Evolutionary conservation across 75 land plant genomes (phyloP).

Genomic region (Cryptomeria japonica): DNA sequence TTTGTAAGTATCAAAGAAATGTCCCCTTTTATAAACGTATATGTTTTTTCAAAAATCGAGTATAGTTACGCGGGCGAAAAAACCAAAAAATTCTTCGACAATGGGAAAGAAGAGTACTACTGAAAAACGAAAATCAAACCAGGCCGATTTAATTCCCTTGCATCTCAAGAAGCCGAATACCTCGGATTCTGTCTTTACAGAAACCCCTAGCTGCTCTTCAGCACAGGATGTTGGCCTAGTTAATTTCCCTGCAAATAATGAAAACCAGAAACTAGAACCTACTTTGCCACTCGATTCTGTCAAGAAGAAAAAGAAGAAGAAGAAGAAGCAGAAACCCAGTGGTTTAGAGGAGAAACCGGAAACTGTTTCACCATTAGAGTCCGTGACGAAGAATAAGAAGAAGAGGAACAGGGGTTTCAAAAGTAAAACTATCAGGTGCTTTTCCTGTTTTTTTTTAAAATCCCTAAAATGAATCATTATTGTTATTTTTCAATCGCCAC

Average conservation of each 20-base stretch:
- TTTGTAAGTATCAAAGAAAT: no score
- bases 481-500: no score
- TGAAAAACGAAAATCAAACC: background rate
- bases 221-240: conserved; percentile 4
- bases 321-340: background rate
- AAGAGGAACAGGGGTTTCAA: background rate
- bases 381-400: background rate
- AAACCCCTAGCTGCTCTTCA: background rate
- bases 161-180: background rate
- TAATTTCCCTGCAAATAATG: background rate
- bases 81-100: background rate
- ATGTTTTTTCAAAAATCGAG: no score
- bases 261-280: background rate
- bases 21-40: no score
- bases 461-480: background rate
- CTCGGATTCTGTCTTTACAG: background rate
- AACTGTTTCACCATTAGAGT: background rate
- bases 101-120: background rate
- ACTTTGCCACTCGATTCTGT: background rate
- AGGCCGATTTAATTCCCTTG: background rate
- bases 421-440: background rate
- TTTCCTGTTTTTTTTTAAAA: background rate
- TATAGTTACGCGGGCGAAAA: no score
- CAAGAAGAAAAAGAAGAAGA: background rate
- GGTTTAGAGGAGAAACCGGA: background rate